Conservation (phyloP, 495 filamentous ascomycete genomes). For the Neurospora sp. region DNA sequence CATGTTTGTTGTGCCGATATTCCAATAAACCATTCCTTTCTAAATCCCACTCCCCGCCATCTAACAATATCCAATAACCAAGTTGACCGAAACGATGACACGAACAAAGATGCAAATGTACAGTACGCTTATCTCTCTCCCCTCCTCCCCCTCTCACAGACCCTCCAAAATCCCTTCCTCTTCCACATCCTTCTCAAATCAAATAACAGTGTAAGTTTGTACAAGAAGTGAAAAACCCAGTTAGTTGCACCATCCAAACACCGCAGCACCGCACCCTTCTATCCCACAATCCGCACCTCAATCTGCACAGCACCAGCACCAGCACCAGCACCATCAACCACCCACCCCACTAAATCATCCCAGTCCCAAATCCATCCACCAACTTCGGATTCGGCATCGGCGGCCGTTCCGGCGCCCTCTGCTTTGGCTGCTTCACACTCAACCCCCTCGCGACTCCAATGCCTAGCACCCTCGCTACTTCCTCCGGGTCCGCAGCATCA, state of each 20-base stretch:
- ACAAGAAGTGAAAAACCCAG: not conserved
- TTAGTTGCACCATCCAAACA: not conserved
- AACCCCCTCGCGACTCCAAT: slow-evolving; percentile 24
- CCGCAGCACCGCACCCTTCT: not conserved
- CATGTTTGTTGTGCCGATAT: not conserved
- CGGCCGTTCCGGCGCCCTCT: slow-evolving; percentile 1
- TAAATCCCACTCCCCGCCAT: not conserved
- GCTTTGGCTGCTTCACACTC: slow-evolving; percentile 14
- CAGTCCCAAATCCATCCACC: slow-evolving; percentile 19
- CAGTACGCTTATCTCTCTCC: not conserved
- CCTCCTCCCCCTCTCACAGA: not conserved
- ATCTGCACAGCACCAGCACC: not conserved
- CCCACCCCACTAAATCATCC: slow-evolving; percentile 12
- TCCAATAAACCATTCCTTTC: not conserved
- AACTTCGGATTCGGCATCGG: not conserved
- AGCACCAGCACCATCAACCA: not conserved
- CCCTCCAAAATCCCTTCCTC: not conserved
- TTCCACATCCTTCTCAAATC: not conserved
- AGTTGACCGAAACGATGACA: not conserved
- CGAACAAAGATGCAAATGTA: not conserved
- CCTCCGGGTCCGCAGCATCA: not conserved
- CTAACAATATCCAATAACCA: not conserved
- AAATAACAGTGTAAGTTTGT: not conserved
- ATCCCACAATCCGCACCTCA: not conserved
- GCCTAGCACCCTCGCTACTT: slow-evolving; percentile 3